Conservation (phyloP, 169 alveolate species). For the Cryptosporidium felis region DNA sequence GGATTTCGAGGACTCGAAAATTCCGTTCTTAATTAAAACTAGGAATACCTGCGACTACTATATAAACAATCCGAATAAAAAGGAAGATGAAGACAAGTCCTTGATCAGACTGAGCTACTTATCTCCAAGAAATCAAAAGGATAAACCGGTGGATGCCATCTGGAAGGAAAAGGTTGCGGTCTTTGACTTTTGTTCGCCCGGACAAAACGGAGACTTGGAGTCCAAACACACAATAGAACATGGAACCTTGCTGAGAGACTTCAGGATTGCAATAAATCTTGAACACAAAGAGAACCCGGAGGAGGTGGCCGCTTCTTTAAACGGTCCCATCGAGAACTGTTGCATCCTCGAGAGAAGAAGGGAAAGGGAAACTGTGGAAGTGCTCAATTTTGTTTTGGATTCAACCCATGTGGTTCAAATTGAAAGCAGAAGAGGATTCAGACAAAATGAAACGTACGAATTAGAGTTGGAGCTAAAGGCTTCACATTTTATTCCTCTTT, state of each 20-base stretch:
- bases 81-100: constrained; percentile 10
- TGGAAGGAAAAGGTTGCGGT: constrained; percentile 68
- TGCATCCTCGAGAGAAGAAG: constrained; percentile 57
- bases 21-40: constrained; percentile 29
- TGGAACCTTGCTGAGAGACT: constrained; percentile 38
- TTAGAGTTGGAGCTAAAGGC: constrained; percentile 58
- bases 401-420: constrained; percentile 52
- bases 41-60: constrained; percentile 55
- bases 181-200: constrained; percentile 62
- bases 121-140: constrained; percentile 48
- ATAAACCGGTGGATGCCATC: constrained; percentile 50
- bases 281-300: constrained; percentile 49
- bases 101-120: constrained; percentile 25
- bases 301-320: not conserved
- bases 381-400: constrained; percentile 49
- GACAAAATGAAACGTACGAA: constrained; percentile 57
- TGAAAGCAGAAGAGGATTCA: constrained; percentile 54
- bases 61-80: not conserved
- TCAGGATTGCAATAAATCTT: constrained; percentile 50
- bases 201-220: constrained; percentile 31
- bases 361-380: constrained; percentile 54
- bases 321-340: constrained; percentile 45
- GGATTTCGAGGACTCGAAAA: constrained; percentile 50
- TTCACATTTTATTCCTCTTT: constrained; percentile 40
- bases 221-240: not conserved